Evolutionary conservation across 371 early-diverging fungal genomes (phyloP), one percentile per base, ranked within the genome.

Genomic region (Apophysomyces trapeziformis): DNA sequence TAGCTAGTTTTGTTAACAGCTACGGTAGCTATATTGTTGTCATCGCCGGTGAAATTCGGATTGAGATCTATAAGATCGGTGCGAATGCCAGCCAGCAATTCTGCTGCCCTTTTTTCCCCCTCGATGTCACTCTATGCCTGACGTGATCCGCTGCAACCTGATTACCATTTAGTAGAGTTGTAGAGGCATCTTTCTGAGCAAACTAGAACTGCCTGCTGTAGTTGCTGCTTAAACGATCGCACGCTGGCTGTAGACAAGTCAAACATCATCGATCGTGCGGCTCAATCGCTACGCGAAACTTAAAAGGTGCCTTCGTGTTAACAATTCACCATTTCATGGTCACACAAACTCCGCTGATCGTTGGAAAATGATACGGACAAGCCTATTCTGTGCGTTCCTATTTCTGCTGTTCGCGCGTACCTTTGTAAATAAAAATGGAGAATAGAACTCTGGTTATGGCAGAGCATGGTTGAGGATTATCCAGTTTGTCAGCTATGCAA

Each of bases 111-210:
- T 66, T 37, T 38, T 36, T 41, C 39, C 38, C 18, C 41, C 18
- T 44, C n/a, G 38, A 36, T 36, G 50, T 21, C 37, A 44, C 37
- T 61, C 37, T 39, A 66, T 21, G 57, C 41, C 16, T 8, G 4
- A n/a, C 50, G 38, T 45, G 50, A 41, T 21, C 46, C 16, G 16
- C 7, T 11, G 21, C 13, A 39, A 16, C 26, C 13, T n/a, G 35
- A 35, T 61, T 84, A 89, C 90, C 93, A 93, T 76, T 92, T 90
- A 16, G 87, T 86, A 5, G 91, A 77, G 66, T 84, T 79, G 59
- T 83, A 77, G 38, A 93, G 77, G 11, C 92, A 91, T 7, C 92
- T 79, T 38, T 88, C 86, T 13, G 84, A 83, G 67, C 93, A 93
- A 6, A 90, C 83, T 7, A 85, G 68, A 7, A 86, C 74, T 0